Base-by-base conservation (phyloP, 2,329 filamentous ascomycete genomes). In the Sarocladium kiliense region DNA sequence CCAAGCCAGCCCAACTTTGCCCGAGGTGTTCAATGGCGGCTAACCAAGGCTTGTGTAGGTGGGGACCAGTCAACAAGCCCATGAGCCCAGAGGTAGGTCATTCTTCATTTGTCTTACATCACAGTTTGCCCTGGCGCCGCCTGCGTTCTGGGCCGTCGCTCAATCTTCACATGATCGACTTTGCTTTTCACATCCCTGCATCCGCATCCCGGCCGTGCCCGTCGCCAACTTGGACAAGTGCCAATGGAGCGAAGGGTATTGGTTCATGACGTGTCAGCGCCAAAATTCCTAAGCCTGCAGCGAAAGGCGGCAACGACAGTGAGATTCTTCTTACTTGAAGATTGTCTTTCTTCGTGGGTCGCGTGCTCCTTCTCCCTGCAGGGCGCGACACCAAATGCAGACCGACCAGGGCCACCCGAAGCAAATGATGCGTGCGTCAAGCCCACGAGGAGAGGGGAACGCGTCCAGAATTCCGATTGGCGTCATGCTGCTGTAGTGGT, bases 1-100 rank as follows among this genome's bases (percentile, higher is more conserved):
- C 25, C 47, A 36, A 30, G 37, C 18, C 21, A 21, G 41, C 21
- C 21, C 19, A 44, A 23, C n/a, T 44, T 16, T 16, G 18, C 19
- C 41, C 23, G 26, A 49, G 26, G 4, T 19, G 19, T 44, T 44
- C 21, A 16, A 21, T 25, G 21, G 58, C 51, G 55, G 60, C 65
- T 73, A 65, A 71, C 66, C 59, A 53, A 30, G 56, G 55, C 42
- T 51, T 60, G 55, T 58, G 54, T 57, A 79, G 77, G 76, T 97
- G 94, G 94, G 94, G 94, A 68, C 93, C 94, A 56, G 94, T 99
- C 64, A 99, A 99, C 83, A 97, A 97, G 85, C 89, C 93, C 70
- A 99, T 99, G 94, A 87, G 85, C 64, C 84, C 91, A 66, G 92
- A 97, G 74, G 94, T 97, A 87, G 85, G 63, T 62, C 41, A 39